Conservation (phyloP, 1,284 basidiomycete species). For the Trichosporon faecale region DNA sequence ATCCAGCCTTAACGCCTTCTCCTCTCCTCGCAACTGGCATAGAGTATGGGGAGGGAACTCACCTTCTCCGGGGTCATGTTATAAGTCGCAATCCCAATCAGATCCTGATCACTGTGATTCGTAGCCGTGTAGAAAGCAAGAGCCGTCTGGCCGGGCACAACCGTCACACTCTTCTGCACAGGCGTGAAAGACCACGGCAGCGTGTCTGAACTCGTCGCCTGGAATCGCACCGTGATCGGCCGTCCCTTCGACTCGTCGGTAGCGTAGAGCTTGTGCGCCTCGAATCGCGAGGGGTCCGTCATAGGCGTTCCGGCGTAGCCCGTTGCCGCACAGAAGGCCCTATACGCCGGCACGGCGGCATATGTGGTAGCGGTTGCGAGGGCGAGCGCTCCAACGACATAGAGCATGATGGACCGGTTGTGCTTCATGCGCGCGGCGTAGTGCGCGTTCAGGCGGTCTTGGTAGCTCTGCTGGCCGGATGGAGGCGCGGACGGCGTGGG, state of each 20-base stretch:
- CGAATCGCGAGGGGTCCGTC: slow-evolving; percentile 75
- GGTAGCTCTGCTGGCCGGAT: not conserved
- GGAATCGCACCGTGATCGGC: slow-evolving; percentile 88
- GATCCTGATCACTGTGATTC: slow-evolving; percentile 78
- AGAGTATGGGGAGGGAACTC: slow-evolving; percentile 15
- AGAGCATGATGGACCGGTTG: slow-evolving; percentile 41
- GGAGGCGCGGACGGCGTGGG: not conserved
- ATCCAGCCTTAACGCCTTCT: no score
- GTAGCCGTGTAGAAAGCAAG: slow-evolving; percentile 95
- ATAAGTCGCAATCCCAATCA: slow-evolving; percentile 98
- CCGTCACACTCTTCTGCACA: slow-evolving; percentile 82
- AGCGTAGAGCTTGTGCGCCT: slow-evolving; percentile 75
- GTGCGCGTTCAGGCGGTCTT: not conserved
- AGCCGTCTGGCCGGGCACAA: slow-evolving; percentile 92
- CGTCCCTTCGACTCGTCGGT: slow-evolving; percentile 62
- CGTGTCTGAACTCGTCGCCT: slow-evolving; percentile 82
- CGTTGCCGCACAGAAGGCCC: slow-evolving; percentile 96
- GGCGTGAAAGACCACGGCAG: slow-evolving; percentile 93
- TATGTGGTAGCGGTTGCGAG: slow-evolving; percentile 81
- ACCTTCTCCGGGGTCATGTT: slow-evolving; percentile 66
- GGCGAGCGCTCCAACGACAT: slow-evolving; percentile 60
- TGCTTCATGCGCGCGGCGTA: slow-evolving; percentile 39
- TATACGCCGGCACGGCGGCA: slow-evolving; percentile 93
- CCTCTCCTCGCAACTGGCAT: no score
- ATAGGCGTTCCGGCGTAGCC: slow-evolving; percentile 95